Evolutionary conservation across 2,329 filamentous ascomycete genomes (phyloP).

Genomic region (Colletotrichum melonis): DNA sequence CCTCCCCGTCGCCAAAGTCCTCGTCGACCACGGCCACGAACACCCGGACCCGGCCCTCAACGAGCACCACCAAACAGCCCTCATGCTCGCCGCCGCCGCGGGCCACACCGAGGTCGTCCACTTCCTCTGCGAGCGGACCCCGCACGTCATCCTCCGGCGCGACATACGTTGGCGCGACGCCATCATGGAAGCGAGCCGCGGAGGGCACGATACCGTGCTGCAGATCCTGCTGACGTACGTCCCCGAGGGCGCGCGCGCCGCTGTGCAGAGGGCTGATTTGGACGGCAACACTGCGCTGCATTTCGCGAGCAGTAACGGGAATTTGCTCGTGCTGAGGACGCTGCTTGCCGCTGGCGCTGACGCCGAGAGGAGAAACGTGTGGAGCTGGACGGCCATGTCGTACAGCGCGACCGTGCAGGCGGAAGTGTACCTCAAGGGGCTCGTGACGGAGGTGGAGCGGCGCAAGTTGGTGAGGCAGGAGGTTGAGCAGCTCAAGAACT

Average conservation of each 20-base stretch:
- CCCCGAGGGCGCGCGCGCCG: constrained; percentile 63
- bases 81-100: constrained; percentile 79
- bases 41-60: constrained; percentile 79
- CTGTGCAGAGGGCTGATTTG: constrained; percentile 69
- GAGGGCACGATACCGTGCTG: constrained; percentile 73
- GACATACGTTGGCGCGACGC: constrained; percentile 79
- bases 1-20: constrained; percentile 73
- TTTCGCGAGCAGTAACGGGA: constrained; percentile 85
- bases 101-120: constrained; percentile 81
- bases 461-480: constrained; percentile 57
- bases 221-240: constrained; percentile 73
- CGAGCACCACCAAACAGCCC: constrained; percentile 81
- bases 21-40: constrained; percentile 83
- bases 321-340: constrained; percentile 80
- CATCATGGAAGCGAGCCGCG: constrained; percentile 72
- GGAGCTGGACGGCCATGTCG: constrained; percentile 85
- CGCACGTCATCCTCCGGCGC: constrained; percentile 70
- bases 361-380: constrained; percentile 76
- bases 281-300: constrained; percentile 90
- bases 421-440: constrained; percentile 84
- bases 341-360: constrained; percentile 84
- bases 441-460: constrained; percentile 79
- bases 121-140: constrained; percentile 74
- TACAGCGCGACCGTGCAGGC: constrained; percentile 86
- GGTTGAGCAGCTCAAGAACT: constrained; percentile 48